These are phyloP conservation scores for Cryptosporidium xiaoi DNA, from an alignment of 169 alveolate genomes.

Conservation along the genomic window DNA sequence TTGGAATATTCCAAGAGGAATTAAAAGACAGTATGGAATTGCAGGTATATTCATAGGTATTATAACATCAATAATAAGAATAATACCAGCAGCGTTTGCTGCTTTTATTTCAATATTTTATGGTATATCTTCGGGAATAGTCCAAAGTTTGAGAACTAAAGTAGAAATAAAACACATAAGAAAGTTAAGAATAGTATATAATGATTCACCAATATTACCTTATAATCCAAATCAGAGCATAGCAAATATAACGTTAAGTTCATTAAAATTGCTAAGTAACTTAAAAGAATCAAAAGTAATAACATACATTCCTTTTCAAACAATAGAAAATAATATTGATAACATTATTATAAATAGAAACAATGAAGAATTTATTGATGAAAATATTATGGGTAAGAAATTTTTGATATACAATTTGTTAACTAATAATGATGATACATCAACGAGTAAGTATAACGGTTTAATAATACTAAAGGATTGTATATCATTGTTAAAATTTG, in stretches of 20 bases:
- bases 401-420: constrained; percentile 37
- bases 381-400: constrained; percentile 11
- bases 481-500: constrained; percentile 32
- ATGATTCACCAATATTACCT: constrained; percentile 36
- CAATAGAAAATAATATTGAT: constrained; percentile 23
- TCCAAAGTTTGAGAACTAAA: constrained; percentile 48
- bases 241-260: constrained; percentile 15
- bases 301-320: constrained; percentile 8
- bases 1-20: constrained; percentile 46
- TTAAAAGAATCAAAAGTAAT: constrained; percentile 23
- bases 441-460: constrained; percentile 10
- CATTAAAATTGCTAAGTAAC: constrained; percentile 19
- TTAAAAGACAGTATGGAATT: constrained; percentile 2
- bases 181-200: constrained; percentile 15
- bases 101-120: constrained; percentile 25
- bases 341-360: neutral
- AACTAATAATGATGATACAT: constrained; percentile 11
- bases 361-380: neutral
- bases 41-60: constrained; percentile 33
- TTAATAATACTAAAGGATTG: constrained; percentile 18
- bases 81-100: constrained; percentile 60
- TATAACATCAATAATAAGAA: constrained; percentile 14
- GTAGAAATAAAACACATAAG: constrained; percentile 18
- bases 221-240: constrained; percentile 21
- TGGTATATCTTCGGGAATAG: constrained; percentile 57